phyloP scores from a whole-genome alignment of 495 filamentous ascomycete species.

The Daldinia decipiens region DNA sequence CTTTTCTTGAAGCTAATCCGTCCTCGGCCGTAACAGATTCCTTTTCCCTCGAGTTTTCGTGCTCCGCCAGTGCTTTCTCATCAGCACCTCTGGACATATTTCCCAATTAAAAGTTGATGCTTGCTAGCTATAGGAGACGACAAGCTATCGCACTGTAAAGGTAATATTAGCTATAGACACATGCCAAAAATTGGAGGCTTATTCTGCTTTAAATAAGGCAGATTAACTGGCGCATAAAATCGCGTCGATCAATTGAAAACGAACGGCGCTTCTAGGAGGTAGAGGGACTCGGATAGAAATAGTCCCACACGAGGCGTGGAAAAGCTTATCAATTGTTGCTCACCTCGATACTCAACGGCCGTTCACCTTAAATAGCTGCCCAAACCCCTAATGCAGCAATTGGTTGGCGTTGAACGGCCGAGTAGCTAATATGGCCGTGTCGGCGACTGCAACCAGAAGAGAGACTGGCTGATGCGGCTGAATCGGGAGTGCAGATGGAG shows the following conservation, averaged over 20 bases:
- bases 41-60: constrained; percentile 61
- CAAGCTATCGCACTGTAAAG: constrained; percentile 24
- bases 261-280: neutral
- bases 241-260: constrained; percentile 24
- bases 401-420: constrained; percentile 39
- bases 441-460: constrained; percentile 25
- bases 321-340: constrained; percentile 15
- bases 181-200: neutral
- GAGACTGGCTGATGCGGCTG: constrained; percentile 15
- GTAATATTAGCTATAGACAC: constrained; percentile 8
- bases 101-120: constrained; percentile 22
- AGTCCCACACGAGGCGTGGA: neutral
- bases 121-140: constrained; percentile 25
- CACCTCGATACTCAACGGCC: constrained; percentile 33
- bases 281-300: neutral
- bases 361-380: constrained; percentile 40
- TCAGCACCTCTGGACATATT: constrained; percentile 54
- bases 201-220: neutral
- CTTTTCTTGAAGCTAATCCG: constrained; percentile 62
- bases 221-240: constrained; percentile 17
- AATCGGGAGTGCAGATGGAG: neutral
- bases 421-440: constrained; percentile 29
- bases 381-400: constrained; percentile 45
- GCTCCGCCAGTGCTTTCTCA: constrained; percentile 49
- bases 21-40: constrained; percentile 56